These are phyloP conservation scores for Adenanthera pavonina DNA, from an alignment of 306 rosid species.

Conservation along the genomic window DNA sequence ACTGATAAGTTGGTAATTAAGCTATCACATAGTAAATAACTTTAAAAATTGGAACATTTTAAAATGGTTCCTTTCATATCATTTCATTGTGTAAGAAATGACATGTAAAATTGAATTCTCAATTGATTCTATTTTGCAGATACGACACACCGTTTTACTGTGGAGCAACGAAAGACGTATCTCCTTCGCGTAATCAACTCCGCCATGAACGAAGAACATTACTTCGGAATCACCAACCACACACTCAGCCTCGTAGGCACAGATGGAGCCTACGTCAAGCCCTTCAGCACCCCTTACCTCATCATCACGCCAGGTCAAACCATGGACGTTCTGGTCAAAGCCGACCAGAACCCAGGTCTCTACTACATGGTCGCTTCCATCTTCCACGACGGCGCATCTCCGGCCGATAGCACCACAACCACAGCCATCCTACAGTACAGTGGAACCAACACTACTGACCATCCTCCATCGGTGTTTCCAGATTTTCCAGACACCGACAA, in stretches of 20 bases:
- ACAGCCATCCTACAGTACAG: not conserved
- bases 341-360: not conserved
- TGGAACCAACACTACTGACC: not conserved
- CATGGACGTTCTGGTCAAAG: not conserved
- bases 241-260: not conserved
- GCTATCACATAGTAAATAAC: no score
- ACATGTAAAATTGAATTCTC: no score
- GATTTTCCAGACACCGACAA: no score
- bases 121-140: not conserved
- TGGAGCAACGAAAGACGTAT: not conserved
- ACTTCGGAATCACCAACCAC: constrained; percentile 3
- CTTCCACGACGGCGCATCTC: not conserved
- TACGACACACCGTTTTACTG: not conserved
- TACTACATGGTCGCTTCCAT: not conserved
- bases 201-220: not conserved
- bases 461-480: not conserved
- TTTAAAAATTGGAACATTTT: no score
- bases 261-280: not conserved
- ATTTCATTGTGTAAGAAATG: no score
- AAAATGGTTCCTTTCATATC: no score
- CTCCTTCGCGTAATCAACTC: not conserved
- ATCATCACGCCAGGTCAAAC: not conserved
- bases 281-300: not conserved
- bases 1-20: no score
- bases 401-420: not conserved